Conservation (phyloP, 306 rosid species). For the Cucurbita argyrosperma region DNA sequence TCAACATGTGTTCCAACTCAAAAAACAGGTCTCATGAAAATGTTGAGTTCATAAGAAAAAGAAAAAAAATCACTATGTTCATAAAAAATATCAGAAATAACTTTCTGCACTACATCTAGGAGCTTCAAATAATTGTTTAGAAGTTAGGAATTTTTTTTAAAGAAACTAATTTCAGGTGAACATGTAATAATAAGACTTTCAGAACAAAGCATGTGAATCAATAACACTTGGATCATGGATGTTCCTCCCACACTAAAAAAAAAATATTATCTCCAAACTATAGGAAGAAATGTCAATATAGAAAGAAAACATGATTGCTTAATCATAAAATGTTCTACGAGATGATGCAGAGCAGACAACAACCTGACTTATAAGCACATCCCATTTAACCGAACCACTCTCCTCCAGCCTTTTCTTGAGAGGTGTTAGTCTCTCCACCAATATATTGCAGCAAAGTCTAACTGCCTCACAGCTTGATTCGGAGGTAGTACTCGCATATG, state of each 20-base stretch:
- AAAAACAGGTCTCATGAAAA: background rate
- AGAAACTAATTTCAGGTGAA: background rate
- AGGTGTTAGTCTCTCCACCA: conserved; percentile 67
- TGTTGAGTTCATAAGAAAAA: background rate
- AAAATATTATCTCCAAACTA: background rate
- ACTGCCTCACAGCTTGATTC: conserved; percentile 90
- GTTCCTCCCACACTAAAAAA: background rate
- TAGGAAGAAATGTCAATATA: background rate
- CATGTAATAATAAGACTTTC: background rate
- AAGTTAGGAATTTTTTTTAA: background rate
- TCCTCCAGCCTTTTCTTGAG: conserved; percentile 43
- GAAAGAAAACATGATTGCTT: background rate
- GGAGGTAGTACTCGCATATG: conserved; percentile 87
- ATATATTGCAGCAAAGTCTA: conserved; percentile 51
- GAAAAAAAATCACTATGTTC: background rate
- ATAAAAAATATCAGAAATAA: background rate
- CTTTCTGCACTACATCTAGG: background rate
- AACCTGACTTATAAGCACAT: conserved; percentile 65
- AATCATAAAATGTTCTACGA: background rate
- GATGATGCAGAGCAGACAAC: background rate
- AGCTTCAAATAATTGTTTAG: background rate
- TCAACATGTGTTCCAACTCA: background rate
- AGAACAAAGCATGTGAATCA: background rate
- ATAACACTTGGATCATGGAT: background rate
- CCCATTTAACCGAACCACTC: conserved; percentile 58